Conservation (phyloP, 805 yeast species). For the Candida boidinii region DNA sequence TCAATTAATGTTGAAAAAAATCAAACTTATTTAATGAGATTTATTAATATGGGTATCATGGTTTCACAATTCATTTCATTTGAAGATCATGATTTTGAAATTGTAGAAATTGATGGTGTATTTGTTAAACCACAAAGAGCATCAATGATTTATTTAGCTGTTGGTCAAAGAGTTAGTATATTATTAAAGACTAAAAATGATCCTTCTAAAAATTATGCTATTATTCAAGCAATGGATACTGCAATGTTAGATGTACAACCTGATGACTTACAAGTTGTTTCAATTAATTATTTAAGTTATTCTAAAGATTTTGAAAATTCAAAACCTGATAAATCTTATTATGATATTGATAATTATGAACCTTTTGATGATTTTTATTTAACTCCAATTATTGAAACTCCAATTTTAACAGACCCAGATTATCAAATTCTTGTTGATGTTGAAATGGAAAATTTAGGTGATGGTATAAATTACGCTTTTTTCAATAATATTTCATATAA, state of each 20-base stretch:
- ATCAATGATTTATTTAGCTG: constrained; percentile 53
- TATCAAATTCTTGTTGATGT: constrained; percentile 49
- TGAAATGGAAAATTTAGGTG: constrained; percentile 59
- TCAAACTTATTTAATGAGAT: constrained; percentile 55
- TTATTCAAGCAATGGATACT: constrained; percentile 54
- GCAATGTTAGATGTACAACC: constrained; percentile 69
- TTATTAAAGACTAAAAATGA: constrained; percentile 46
- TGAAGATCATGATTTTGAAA: constrained; percentile 63
- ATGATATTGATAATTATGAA: constrained; percentile 17
- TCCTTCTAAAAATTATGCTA: constrained; percentile 41
- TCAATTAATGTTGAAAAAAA: constrained; percentile 48
- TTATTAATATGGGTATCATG: constrained; percentile 62
- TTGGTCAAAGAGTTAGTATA: constrained; percentile 77
- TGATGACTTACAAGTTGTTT: constrained; percentile 40
- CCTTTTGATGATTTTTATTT: constrained; percentile 40
- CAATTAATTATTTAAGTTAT: constrained; percentile 50
- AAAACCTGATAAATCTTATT: constrained; percentile 7
- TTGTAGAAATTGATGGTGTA: constrained; percentile 72
- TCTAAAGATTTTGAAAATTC: constrained; percentile 23
- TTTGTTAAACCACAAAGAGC: constrained; percentile 51
- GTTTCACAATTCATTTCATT: constrained; percentile 63
- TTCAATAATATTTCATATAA: constrained; percentile 61
- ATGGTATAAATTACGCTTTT: constrained; percentile 72
- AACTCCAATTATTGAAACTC: constrained; percentile 28
- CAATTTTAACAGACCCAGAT: constrained; percentile 52